These are phyloP conservation scores for Apiospora phragmitis DNA, from an alignment of 2,329 filamentous ascomycete species.

Conservation along the genomic window DNA sequence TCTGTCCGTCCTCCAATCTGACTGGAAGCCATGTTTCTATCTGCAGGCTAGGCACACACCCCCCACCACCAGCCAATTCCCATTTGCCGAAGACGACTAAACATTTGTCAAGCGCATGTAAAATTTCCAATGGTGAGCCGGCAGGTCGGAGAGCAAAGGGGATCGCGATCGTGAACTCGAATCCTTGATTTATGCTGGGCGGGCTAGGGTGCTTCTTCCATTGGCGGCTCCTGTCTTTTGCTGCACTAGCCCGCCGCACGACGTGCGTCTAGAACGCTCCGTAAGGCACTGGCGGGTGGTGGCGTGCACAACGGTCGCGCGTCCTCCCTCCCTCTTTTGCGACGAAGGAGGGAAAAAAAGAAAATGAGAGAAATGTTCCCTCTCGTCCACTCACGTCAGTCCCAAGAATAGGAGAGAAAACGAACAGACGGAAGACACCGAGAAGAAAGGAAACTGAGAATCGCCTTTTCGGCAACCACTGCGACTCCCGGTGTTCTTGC, in stretches of 20 bases:
- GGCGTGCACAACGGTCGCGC: constrained; percentile 1
- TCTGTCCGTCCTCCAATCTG: not conserved
- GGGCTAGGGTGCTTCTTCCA: not conserved
- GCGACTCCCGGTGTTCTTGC: not conserved
- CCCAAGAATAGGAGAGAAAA: no score
- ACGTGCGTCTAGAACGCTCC: constrained; percentile 3
- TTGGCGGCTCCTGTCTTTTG: not conserved
- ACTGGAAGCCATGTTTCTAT: not conserved
- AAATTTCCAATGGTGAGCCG: not conserved
- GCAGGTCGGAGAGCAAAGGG: not conserved
- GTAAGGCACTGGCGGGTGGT: constrained; percentile 2
- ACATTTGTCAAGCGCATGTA: not conserved
- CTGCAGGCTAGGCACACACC: not conserved
- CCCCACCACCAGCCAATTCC: not conserved
- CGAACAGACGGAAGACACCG: no score
- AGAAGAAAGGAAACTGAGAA: not conserved
- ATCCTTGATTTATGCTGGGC: not conserved
- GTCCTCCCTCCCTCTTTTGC: not conserved
- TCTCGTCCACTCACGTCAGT: not conserved
- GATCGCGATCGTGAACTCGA: not conserved
- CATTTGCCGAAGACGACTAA: not conserved
- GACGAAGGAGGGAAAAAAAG: not conserved
- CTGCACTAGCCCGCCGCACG: not conserved
- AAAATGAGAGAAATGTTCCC: not conserved
- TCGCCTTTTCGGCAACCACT: not conserved